Percentiles rank a stretch among this genome's conserved stretches.
phyloP scores from a whole-genome alignment of 2,329 filamentous ascomycete species.

The Epicoccum nigrum region DNA sequence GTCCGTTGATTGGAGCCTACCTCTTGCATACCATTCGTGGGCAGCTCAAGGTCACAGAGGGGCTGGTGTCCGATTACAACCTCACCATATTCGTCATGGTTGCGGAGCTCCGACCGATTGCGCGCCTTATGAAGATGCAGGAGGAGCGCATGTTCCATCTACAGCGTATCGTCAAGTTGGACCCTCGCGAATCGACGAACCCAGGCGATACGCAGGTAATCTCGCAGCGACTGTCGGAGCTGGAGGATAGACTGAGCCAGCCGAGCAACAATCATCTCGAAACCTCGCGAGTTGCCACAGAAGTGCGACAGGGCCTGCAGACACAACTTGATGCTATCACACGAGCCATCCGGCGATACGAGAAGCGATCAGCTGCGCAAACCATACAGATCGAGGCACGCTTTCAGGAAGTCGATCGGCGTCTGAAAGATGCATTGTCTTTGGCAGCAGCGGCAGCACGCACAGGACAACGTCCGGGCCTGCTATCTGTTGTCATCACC shows the following conservation, averaged over 20 bases:
- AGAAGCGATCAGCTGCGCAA: slow-evolving; percentile 82
- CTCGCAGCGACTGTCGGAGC: slow-evolving; percentile 67
- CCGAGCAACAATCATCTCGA: slow-evolving; percentile 46
- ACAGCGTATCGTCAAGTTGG: slow-evolving; percentile 68
- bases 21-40: slow-evolving; percentile 80
- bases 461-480: slow-evolving; percentile 44
- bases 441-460: slow-evolving; percentile 73
- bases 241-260: slow-evolving; percentile 66
- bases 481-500: slow-evolving; percentile 35
- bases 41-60: slow-evolving; percentile 84
- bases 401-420: slow-evolving; percentile 72
- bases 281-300: slow-evolving; percentile 51
- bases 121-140: slow-evolving; percentile 81
- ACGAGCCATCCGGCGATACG: slow-evolving; percentile 85
- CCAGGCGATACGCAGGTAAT: slow-evolving; percentile 50
- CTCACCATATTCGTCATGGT: slow-evolving; percentile 87
- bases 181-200: slow-evolving; percentile 24
- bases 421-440: slow-evolving; percentile 77
- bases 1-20: slow-evolving; percentile 80
- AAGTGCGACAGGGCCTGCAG: slow-evolving; percentile 70
- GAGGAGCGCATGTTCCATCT: slow-evolving; percentile 80
- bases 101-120: slow-evolving; percentile 81
- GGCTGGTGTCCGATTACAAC: slow-evolving; percentile 90
- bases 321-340: slow-evolving; percentile 88
- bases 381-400: slow-evolving; percentile 77